Evolutionary conservation across 805 yeast genomes (phyloP), one percentile per base, ranked within the genome.

Genomic region (Candida pini): DNA sequence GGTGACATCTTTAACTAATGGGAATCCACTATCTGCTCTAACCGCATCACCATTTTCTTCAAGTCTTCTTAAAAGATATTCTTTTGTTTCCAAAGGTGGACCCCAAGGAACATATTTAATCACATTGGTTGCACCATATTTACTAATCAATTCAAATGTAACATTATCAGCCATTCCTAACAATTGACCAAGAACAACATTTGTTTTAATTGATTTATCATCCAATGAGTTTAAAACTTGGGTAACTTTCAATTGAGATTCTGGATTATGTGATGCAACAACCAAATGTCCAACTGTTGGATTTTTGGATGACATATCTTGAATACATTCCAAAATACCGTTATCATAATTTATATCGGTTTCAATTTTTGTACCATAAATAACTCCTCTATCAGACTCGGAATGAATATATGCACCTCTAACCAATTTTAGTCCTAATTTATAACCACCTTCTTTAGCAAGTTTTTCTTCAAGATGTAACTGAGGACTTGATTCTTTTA

Each of bases 31-130:
- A 58, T 83, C 92, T 36, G 71, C 70, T 66, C 90, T 79, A 6
- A 86, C 94, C 8, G 96, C 95, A 60, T 89, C 96, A 17, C 96
- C 96, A 55, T 89, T 89, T 64, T 89, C 97, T 64, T 89, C 96
- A 43, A 89, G 68, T 64, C 97, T 76, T 68, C 97, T 79, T 43
- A 80, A 66, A 41, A 89, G 64, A 56, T 89, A 89, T 48, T 86
- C 95, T 64, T 85, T 87, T 39, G 96, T 88, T 63, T 90, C 97
- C 47, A 76, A 63, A 36, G 95, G 94, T 22, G 97, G 97, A 8
- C 97, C 97, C 97, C 97, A 89, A 13, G 97, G 95, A 43, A 89
- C 96, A 56, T 90, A 89, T 64, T 90, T 90, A 63, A 90, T 80
- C 35, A 89, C 80, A 52, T 86, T 86, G 41, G 71, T 76, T 29